A percentile compares a stretch with the other conserved stretches of the same genome.
Conservation (phyloP, 331 rosid species). For the Stylosanthes scabra region DNA sequence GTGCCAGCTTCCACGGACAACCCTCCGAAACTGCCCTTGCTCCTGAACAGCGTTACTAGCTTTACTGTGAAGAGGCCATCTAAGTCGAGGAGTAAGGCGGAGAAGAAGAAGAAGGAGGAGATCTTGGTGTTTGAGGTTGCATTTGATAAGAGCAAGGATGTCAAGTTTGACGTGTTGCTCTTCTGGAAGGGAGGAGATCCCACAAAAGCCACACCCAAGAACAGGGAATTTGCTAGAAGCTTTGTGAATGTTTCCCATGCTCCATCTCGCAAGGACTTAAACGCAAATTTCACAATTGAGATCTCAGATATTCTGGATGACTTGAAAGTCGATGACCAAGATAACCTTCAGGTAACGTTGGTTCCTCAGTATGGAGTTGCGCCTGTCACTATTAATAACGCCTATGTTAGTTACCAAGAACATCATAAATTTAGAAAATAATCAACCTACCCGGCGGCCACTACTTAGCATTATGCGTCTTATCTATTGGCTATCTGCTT, state of each 20-base stretch:
- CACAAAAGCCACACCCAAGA: conserved; percentile 7
- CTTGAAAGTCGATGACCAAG: conserved; percentile 63
- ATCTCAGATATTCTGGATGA: conserved; percentile 63
- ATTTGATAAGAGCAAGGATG: not conserved
- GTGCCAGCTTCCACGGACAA: too few species aligned
- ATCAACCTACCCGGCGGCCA: too few species aligned
- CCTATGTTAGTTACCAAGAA: conserved; percentile 43
- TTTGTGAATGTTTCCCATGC: conserved; percentile 67
- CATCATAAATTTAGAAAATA: too few species aligned
- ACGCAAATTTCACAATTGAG: conserved; percentile 32
- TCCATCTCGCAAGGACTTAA: not conserved
- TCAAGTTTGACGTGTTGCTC: conserved; percentile 39
- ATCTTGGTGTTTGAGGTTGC: not conserved
- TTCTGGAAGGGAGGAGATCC: conserved; percentile 62
- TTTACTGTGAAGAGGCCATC: conserved; percentile 54
- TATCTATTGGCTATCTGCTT: not conserved
- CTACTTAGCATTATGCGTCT: not conserved
- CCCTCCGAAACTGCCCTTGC: conserved; percentile 39
- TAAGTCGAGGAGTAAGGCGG: conserved; percentile 47
- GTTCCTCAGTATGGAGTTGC: conserved; percentile 58
- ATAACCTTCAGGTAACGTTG: conserved; percentile 60
- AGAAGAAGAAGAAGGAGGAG: not conserved
- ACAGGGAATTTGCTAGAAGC: conserved; percentile 72
- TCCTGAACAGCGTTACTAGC: conserved; percentile 43
- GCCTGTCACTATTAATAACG: conserved; percentile 38